Conservation (phyloP, 768 basidiomycete species). For the Chalciporus chontae region DNA sequence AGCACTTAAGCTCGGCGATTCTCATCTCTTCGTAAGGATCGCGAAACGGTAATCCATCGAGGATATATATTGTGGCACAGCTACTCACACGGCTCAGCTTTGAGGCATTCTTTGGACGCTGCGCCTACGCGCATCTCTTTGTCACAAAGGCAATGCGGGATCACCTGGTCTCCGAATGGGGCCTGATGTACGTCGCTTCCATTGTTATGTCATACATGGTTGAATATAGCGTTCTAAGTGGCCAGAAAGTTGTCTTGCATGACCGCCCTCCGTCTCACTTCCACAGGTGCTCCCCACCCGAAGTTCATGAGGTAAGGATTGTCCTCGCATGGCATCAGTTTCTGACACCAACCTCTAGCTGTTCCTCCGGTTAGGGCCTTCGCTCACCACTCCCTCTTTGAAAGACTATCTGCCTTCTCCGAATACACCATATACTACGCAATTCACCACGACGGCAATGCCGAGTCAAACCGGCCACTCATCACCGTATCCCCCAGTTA, state of each 20-base stretch:
- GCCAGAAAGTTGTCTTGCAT: slow-evolving; percentile 73
- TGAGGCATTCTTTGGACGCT: slow-evolving; percentile 73
- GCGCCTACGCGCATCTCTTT: slow-evolving; percentile 87
- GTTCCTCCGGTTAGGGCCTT: slow-evolving; percentile 45
- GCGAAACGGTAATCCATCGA: slow-evolving; percentile 61
- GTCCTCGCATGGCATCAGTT: neutral
- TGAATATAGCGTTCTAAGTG: slow-evolving; percentile 45
- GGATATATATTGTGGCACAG: neutral
- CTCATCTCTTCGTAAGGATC: slow-evolving; percentile 67
- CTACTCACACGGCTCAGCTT: slow-evolving; percentile 53
- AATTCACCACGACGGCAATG: slow-evolving; percentile 48
- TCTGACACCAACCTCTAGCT: slow-evolving; percentile 34
- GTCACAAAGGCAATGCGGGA: slow-evolving; percentile 88
- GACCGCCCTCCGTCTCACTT: slow-evolving; percentile 91
- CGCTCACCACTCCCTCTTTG: slow-evolving; percentile 34
- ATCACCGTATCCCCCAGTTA: slow-evolving; percentile 13
- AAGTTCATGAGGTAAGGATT: slow-evolving; percentile 67
- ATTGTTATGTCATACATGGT: neutral
- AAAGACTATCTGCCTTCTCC: slow-evolving; percentile 52
- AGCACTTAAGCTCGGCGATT: slow-evolving; percentile 69
- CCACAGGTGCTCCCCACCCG: slow-evolving; percentile 61
- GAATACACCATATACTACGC: slow-evolving; percentile 53
- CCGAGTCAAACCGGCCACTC: slow-evolving; percentile 23
- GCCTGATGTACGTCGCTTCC: slow-evolving; percentile 57
- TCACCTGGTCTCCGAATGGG: slow-evolving; percentile 66